A percentile compares a stretch with the other conserved stretches of the same genome.
phyloP scores from a whole-genome alignment of 2,329 filamentous ascomycete species.

The Curvularia sp. region DNA sequence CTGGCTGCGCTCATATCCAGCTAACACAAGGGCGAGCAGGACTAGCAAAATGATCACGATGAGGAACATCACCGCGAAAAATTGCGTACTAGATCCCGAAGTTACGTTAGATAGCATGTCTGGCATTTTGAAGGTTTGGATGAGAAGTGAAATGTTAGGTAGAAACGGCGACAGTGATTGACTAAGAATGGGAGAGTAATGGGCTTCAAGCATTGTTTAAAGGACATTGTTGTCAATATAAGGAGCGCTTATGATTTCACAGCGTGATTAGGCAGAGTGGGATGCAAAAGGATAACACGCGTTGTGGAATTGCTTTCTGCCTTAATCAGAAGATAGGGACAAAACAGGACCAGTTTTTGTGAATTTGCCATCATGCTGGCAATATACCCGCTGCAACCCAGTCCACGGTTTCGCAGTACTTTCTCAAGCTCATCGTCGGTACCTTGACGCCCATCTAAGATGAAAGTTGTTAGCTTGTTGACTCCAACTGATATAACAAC shows the following conservation, averaged over 20 bases:
- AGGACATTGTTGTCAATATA: not conserved
- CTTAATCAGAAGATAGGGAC: not conserved
- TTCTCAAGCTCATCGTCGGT: not conserved
- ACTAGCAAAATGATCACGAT: not conserved
- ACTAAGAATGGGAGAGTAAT: not conserved
- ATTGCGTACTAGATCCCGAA: not conserved
- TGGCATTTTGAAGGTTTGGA: not conserved
- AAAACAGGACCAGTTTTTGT: too few relatives aligned
- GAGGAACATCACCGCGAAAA: not conserved
- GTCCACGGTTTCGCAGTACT: not conserved
- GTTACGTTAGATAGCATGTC: not conserved
- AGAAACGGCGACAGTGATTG: not conserved
- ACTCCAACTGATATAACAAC: not conserved
- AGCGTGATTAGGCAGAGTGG: not conserved
- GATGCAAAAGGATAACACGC: not conserved
- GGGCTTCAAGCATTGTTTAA: not conserved
- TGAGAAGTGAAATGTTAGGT: not conserved
- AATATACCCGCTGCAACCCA: not conserved
- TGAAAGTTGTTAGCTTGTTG: not conserved
- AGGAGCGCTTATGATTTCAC: not conserved
- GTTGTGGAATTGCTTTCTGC: not conserved
- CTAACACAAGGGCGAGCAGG: not conserved
- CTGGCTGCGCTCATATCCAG: not conserved
- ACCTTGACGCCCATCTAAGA: not conserved
- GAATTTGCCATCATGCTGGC: not conserved